Conservation (phyloP, 2,329 filamentous ascomycete genomes). For the Ophiocordyceps robertsii region DNA sequence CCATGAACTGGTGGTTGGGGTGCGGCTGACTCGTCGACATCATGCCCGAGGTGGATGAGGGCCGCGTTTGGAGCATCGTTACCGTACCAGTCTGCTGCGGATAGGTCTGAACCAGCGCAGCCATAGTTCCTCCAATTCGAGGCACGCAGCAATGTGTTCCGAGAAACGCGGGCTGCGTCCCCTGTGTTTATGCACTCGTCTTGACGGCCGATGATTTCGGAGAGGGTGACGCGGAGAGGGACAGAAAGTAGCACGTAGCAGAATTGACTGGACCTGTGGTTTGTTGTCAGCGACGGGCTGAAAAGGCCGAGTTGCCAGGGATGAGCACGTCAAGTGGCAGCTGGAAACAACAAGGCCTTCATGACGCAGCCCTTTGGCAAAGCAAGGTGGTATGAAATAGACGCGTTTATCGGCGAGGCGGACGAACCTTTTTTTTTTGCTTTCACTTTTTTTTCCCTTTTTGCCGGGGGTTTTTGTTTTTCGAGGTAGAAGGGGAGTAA, state of each 20-base stretch:
- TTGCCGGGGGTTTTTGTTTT: neutral
- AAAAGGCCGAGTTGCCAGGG: too few relatives aligned
- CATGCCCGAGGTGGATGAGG: constrained; percentile 35
- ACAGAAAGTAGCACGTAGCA: too few relatives aligned
- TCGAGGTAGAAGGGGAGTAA: neutral
- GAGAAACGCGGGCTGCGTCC: neutral
- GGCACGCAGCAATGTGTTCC: neutral
- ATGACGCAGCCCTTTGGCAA: too few relatives aligned
- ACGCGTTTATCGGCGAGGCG: neutral
- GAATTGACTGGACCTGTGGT: too few relatives aligned
- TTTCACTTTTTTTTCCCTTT: neutral
- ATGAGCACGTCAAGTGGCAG: too few relatives aligned
- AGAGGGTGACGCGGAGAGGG: too few relatives aligned
- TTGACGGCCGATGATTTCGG: neutral
- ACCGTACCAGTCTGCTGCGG: constrained; percentile 61
- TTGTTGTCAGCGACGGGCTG: too few relatives aligned
- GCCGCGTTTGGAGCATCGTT: constrained; percentile 64
- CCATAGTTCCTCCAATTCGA: constrained; percentile 43
- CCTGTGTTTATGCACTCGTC: neutral
- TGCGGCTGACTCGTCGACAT: constrained; percentile 39
- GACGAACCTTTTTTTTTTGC: constrained; percentile 1
- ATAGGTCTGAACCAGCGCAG: constrained; percentile 71
- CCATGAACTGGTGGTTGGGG: constrained; percentile 34
- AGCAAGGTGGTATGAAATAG: neutral
- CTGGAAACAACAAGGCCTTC: too few relatives aligned